Conservation (phyloP, 805 yeast species). For the Citeromyces matritensis region DNA sequence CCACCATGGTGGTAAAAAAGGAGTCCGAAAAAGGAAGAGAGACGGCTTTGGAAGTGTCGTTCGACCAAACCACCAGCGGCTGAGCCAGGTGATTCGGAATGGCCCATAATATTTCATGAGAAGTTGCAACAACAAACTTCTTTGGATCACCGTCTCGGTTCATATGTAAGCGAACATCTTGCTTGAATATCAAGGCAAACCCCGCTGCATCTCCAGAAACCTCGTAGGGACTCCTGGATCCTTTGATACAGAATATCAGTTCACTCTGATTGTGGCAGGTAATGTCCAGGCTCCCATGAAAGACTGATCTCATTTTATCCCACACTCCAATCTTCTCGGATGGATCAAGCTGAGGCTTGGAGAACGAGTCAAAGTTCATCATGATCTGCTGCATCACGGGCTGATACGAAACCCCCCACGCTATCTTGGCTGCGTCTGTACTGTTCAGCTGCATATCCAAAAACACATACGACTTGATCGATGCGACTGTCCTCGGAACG, state of each 20-base stretch:
- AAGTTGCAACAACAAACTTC: slow-evolving; percentile 45
- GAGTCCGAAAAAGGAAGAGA: slow-evolving; percentile 1
- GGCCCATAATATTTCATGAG: slow-evolving; percentile 51
- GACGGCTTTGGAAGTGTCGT: slow-evolving; percentile 3
- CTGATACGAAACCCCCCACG: slow-evolving; percentile 78
- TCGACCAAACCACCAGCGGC: slow-evolving; percentile 36
- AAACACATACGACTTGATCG: slow-evolving; percentile 59
- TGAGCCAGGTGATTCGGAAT: slow-evolving; percentile 61
- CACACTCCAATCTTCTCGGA: slow-evolving; percentile 79
- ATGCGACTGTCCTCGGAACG: slow-evolving; percentile 63
- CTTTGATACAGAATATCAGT: slow-evolving; percentile 50
- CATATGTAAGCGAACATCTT: slow-evolving; percentile 40
- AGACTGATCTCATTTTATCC: slow-evolving; percentile 70
- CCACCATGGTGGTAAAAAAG: slow-evolving; percentile 8
- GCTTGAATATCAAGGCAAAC: slow-evolving; percentile 56
- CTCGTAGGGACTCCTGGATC: slow-evolving; percentile 67
- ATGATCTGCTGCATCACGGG: slow-evolving; percentile 75
- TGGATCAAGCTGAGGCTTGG: slow-evolving; percentile 84
- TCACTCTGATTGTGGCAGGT: slow-evolving; percentile 32
- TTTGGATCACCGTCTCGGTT: slow-evolving; percentile 58
- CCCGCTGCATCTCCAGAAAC: slow-evolving; percentile 60
- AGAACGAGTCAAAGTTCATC: slow-evolving; percentile 65
- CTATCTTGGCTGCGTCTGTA: slow-evolving; percentile 41
- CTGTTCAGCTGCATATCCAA: slow-evolving; percentile 41
- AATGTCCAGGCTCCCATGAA: slow-evolving; percentile 57